Percentiles rank a stretch among this genome's conserved stretches.
These are phyloP conservation scores for Chytridiales sp. DNA, from an alignment of 371 early-diverging fungal species.

Conservation along the genomic window DNA sequence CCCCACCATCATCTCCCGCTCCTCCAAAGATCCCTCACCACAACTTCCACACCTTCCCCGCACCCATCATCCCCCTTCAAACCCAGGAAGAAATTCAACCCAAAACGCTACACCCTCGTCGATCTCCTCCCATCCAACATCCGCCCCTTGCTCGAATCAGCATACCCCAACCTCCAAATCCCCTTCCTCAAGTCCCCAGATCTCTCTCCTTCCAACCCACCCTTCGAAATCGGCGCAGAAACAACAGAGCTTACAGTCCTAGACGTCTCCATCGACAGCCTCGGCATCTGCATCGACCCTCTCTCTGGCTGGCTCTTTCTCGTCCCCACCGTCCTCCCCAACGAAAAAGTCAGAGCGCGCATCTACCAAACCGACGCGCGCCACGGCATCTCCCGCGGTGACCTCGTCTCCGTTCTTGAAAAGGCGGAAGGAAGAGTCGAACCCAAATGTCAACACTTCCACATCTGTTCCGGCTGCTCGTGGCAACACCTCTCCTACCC, in stretches of 20 bases:
- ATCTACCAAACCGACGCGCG: slow-evolving; percentile 38
- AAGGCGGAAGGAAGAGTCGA: slow-evolving; percentile 44
- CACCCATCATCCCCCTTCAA: too few species aligned
- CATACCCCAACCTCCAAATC: too few species aligned
- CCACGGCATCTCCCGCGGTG: slow-evolving; percentile 59
- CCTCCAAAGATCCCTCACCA: too few species aligned
- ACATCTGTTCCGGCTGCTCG: slow-evolving; percentile 61
- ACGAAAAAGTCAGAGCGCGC: slow-evolving; percentile 51
- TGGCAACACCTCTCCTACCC: slow-evolving; percentile 58
- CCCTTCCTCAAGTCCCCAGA: too few species aligned
- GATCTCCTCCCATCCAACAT: too few species aligned
- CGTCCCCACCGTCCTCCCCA: slow-evolving; percentile 53
- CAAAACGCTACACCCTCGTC: too few species aligned
- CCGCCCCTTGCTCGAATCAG: too few species aligned
- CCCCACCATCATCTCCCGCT: too few species aligned
- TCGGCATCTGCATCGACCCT: slow-evolving; percentile 20
- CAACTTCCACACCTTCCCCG: too few species aligned
- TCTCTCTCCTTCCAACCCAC: too few species aligned
- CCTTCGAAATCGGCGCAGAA: too few species aligned
- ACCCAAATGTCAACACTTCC: slow-evolving; percentile 58
- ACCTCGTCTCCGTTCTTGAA: slow-evolving; percentile 53
- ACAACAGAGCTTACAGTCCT: slow-evolving; percentile 10
- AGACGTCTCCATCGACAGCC: slow-evolving; percentile 3
- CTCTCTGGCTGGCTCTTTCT: slow-evolving; percentile 49
- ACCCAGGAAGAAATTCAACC: too few species aligned